These are phyloP conservation scores for Amanita thiersii DNA, from an alignment of 768 basidiomycete genomes.

Conservation along the genomic window DNA sequence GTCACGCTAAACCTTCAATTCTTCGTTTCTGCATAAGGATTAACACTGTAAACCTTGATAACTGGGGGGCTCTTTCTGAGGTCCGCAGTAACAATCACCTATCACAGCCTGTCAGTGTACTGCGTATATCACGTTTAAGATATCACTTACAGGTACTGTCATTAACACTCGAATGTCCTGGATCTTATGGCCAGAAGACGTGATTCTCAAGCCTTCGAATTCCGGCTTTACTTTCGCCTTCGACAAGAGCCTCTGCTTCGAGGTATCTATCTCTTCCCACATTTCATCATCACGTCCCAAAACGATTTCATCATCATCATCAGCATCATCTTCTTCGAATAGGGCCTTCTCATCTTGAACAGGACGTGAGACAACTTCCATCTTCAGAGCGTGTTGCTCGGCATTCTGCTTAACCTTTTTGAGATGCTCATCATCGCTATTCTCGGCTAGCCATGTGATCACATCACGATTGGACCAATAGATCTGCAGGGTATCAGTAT, in stretches of 20 bases:
- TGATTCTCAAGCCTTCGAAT: conserved; percentile 78
- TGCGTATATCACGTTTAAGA: not conserved
- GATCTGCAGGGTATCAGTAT: conserved; percentile 83
- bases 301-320: conserved; percentile 74
- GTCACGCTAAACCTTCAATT: conserved; percentile 10
- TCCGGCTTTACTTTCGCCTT: conserved; percentile 66
- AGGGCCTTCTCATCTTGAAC: conserved; percentile 82
- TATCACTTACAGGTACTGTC: conserved; percentile 75
- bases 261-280: conserved; percentile 42
- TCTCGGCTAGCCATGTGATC: conserved; percentile 90
- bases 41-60: conserved; percentile 95
- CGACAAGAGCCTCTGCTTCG: conserved; percentile 72
- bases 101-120: conserved; percentile 9
- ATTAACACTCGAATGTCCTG: conserved; percentile 93
- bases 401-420: conserved; percentile 91
- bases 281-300: conserved; percentile 47
- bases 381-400: conserved; percentile 84
- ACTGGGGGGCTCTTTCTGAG: conserved; percentile 94
- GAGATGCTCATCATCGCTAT: conserved; percentile 92
- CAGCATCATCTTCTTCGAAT: conserved; percentile 82
- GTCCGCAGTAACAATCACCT: conserved; percentile 95
- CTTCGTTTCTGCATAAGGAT: conserved; percentile 71
- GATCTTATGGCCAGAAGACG: conserved; percentile 78
- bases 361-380: conserved; percentile 83
- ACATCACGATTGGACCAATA: conserved; percentile 97